phyloP scores from a whole-genome alignment of 1,284 basidiomycete genomes.

The Volvariella surrecta region DNA sequence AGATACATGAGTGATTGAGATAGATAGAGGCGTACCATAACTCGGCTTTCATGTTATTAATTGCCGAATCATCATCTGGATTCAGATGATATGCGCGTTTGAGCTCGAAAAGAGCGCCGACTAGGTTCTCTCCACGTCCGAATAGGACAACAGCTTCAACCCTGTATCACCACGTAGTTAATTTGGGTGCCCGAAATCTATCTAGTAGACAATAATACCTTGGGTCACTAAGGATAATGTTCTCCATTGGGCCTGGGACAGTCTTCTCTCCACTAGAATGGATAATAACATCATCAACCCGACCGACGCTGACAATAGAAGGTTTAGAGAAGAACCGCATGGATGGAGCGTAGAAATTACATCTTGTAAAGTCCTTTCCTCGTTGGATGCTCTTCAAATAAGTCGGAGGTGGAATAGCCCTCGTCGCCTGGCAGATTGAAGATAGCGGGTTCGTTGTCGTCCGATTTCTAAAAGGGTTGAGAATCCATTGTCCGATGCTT shows the following conservation, averaged over 20 bases:
- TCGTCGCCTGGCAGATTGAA: constrained; percentile 16
- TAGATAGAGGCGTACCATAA: background rate
- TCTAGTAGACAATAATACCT: constrained; percentile 12
- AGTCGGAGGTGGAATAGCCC: constrained; percentile 27
- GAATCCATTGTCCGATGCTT: background rate
- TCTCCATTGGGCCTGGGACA: constrained; percentile 28
- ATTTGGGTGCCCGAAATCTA: background rate
- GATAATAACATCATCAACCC: constrained; percentile 29
- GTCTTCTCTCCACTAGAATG: constrained; percentile 33
- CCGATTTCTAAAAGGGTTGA: constrained; percentile 14
- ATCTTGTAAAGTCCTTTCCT: constrained; percentile 27
- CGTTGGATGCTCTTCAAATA: constrained; percentile 23
- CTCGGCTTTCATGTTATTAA: background rate
- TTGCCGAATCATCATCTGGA: background rate
- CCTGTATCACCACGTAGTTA: constrained; percentile 16
- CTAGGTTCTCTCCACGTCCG: constrained; percentile 26
- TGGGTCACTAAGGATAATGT: constrained; percentile 20
- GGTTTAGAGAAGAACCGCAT: background rate
- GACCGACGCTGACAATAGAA: constrained; percentile 17
- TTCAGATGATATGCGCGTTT: background rate
- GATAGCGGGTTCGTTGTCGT: constrained; percentile 17
- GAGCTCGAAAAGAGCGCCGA: constrained; percentile 31
- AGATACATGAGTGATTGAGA: background rate
- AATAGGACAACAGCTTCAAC: constrained; percentile 30
- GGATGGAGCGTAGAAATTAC: constrained; percentile 15